Base-by-base conservation (phyloP, 1,284 basidiomycete genomes). In the Ceratobasidium sp. region DNA sequence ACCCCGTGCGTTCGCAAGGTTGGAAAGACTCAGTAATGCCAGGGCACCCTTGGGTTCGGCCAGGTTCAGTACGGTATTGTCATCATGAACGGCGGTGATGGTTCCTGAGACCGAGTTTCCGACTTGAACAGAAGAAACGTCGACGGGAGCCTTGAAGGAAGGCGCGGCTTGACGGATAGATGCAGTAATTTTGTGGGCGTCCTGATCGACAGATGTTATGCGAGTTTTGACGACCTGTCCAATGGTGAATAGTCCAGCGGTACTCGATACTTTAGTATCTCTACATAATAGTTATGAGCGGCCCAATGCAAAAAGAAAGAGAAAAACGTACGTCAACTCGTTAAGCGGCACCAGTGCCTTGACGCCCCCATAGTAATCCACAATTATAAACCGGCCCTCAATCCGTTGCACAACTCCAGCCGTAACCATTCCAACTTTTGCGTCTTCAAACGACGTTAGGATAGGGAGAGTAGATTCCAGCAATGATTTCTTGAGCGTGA, bases 401-500 rank as follows among this genome's bases (percentile, higher is more conserved):
- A 94, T 88, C 84, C 93, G 94, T 86, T 92, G 93, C 49, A 99
- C 90, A 6, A 96, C 94, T 1, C 93, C 97, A 83, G 97, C 91
- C 0, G 94, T 91, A 26, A 98, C 87, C 72, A 91, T 85, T 15
- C 96, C 97, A 10, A 90, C 87, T 81, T 90, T 88, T 42, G 91
- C 93, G 79, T 95, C 93, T 63, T 93, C 92, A 73, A 93, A 85
- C 20, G 86, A 88, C 0, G 92, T 85, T 60, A 98, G 84, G 60
- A 95, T 88, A 0, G 94, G 92, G 13, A 97, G 86, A 1, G 89
- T 88, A 0, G 96, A 95, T 53, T 96, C 93, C 60, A 99, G 85
- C 18, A 99, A 88, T 3, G 94, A 92, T 87, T 96, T 97, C 87
- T 99, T 99, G 55, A 97, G 92, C 0, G 98, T 99, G 51, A 99